Evolutionary conservation across 1,139 yeast genomes (phyloP), one percentile per base, ranked within the genome.

Genomic region (Protomyces inundatus): DNA sequence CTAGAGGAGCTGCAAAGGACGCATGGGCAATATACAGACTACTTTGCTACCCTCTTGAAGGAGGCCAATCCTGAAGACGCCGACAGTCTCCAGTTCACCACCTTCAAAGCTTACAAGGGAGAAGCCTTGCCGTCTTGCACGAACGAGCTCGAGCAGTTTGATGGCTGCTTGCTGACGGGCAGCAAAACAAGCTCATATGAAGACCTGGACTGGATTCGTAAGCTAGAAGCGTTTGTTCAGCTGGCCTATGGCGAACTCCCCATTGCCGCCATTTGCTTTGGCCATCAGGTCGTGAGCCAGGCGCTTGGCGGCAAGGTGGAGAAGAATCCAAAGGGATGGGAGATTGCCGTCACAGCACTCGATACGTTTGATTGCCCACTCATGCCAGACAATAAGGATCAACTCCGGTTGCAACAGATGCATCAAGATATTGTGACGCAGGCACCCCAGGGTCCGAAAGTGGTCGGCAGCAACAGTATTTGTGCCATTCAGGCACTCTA

Each of bases 221-320:
- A 10, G 9, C 52, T 50, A 14, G 23, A 35, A 32, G 40, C 14
- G 35, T 30, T 61, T 12, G 23, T 37, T 32, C 23, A 12, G 23
- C 30, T 53, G 16, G 46, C 56, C 6, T 46, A 55, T 33, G 50
- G 40, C n/a, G 23, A 12, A 30, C 66, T 84, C 40, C 71, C 74
- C 39, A 67, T 74, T 1, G 66, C 75, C 6, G 76, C 71, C 10
- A 56, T 90, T 50, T 90, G 97, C 73, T 90, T 88, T 73, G 97
- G 97, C 2, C 97, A 90, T 73, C 97, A 90, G 72, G 78, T 89
- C 23, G 74, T 88, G 35, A 86, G 85, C 1, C 79, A 85, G 65
- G 84, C 86, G 5, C 75, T 88, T 56, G 93, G 90, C 1, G 80
- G 83, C 48, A 75, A 76, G 57, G 86, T 87, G 3, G 83, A 77